phyloP scores from a whole-genome alignment of 2,329 filamentous ascomycete genomes.

The Pestalotiopsis sp. region DNA sequence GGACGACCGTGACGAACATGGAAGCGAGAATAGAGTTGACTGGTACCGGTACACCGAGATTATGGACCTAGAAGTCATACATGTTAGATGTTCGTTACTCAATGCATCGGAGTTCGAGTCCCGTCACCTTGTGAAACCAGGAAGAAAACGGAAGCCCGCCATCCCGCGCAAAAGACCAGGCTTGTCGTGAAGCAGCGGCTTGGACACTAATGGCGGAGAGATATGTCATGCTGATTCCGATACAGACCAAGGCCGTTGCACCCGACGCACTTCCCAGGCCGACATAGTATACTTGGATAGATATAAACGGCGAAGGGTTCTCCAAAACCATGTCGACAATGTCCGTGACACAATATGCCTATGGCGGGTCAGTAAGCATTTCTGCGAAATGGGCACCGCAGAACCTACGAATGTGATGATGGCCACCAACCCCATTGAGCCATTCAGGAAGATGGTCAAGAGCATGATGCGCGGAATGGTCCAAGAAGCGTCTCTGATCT shows the following conservation, averaged over 20 bases:
- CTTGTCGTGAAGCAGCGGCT: neutral
- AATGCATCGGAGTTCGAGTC: neutral
- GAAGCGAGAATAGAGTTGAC: neutral
- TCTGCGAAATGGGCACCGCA: neutral
- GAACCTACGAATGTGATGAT: neutral
- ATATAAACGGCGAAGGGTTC: neutral
- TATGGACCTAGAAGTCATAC: neutral
- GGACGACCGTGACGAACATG: neutral
- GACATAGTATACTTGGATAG: neutral
- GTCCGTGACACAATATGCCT: neutral
- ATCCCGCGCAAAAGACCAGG: neutral
- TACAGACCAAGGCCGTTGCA: neutral
- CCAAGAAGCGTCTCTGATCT: neutral
- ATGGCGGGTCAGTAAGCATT: fast-evolving
- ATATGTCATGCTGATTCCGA: neutral
- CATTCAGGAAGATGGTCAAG: neutral
- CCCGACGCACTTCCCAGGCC: neutral
- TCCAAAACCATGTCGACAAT: neutral
- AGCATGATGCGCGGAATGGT: neutral
- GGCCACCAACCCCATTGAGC: neutral
- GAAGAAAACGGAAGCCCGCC: neutral
- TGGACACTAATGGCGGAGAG: neutral
- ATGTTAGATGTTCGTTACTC: neutral
- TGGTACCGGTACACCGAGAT: neutral
- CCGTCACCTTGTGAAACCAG: neutral